Evolutionary conservation across 1,284 basidiomycete genomes (phyloP).

Genomic region (Puccinia polysora): DNA sequence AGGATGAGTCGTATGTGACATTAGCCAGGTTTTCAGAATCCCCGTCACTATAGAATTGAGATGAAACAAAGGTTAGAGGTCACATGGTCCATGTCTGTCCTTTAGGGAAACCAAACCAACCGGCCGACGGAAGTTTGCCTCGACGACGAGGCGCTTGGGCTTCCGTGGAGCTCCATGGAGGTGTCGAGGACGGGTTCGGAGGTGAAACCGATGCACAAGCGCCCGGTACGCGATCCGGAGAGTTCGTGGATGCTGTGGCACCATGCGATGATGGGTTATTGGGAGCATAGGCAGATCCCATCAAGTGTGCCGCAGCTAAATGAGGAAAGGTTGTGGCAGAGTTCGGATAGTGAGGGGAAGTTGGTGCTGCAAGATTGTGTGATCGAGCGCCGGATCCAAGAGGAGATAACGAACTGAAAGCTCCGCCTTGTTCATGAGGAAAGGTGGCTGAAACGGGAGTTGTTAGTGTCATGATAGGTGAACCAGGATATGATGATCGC

Average conservation of each 20-base stretch:
- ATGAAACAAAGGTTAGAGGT: neutral
- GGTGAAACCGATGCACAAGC: neutral
- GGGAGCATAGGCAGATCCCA: constrained; percentile 10
- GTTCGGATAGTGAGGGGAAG: neutral
- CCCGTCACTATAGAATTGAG: constrained; percentile 75
- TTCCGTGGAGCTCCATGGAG: constrained; percentile 23
- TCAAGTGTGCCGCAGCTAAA: neutral
- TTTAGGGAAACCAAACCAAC: neutral
- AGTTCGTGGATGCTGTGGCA: neutral
- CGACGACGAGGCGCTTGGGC: constrained; percentile 35
- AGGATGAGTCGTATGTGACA: constrained; percentile 79
- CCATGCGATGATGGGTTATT: neutral
- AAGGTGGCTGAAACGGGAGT: constrained; percentile 33
- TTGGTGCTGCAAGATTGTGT: neutral
- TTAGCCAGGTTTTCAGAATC: constrained; percentile 81
- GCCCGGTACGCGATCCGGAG: neutral
- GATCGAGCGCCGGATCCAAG: neutral
- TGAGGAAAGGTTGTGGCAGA: constrained; percentile 24
- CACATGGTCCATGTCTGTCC: neutral
- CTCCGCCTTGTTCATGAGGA: neutral
- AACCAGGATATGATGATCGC: constrained; percentile 24
- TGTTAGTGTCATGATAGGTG: constrained; percentile 22
- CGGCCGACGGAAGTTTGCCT: constrained; percentile 39
- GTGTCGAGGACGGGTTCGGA: neutral
- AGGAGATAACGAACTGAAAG: constrained; percentile 3